phyloP scores from a whole-genome alignment of 2,329 filamentous ascomycete species.

The Rhytidhysteron rufulum region DNA sequence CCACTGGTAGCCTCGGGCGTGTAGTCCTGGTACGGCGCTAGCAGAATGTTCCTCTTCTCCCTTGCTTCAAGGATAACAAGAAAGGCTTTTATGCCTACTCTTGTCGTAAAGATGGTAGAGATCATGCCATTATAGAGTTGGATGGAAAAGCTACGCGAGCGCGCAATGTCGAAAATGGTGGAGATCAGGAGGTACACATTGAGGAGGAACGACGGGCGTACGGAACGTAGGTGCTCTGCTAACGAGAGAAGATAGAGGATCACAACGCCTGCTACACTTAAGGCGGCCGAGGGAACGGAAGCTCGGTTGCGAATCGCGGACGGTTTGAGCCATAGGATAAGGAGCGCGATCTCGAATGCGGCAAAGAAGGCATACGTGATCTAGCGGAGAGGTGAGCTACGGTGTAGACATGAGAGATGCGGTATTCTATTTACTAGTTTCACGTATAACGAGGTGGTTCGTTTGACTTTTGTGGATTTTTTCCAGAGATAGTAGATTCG shows the following conservation, averaged over 20 bases:
- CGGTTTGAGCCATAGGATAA: conserved; percentile 24
- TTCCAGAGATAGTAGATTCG: conserved; percentile 25
- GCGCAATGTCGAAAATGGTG: conserved; percentile 44
- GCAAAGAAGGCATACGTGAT: conserved; percentile 20
- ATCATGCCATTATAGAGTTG: conserved; percentile 31
- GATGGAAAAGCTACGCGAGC: conserved; percentile 40
- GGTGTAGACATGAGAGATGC: not conserved
- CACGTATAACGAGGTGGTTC: conserved; percentile 16
- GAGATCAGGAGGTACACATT: conserved; percentile 46
- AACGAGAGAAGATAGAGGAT: conserved; percentile 41
- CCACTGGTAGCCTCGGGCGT: conserved; percentile 52
- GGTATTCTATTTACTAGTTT: conserved; percentile 21
- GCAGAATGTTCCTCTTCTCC: conserved; percentile 43
- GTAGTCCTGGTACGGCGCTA: conserved; percentile 34
- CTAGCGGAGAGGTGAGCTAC: conserved; percentile 9
- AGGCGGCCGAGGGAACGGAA: conserved; percentile 22
- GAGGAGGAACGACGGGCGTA: conserved; percentile 47
- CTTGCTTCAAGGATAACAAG: conserved; percentile 44
- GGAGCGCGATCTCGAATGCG: conserved; percentile 23
- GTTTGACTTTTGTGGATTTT: conserved; percentile 20
- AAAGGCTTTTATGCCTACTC: conserved; percentile 41
- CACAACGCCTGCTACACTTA: conserved; percentile 23
- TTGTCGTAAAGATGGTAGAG: conserved; percentile 40
- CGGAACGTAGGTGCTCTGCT: conserved; percentile 44
- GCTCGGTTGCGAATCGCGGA: conserved; percentile 11